Evolutionary conservation across 176 grass and related monocot species (phyloP).

Genomic region (Carex myosuroides): DNA sequence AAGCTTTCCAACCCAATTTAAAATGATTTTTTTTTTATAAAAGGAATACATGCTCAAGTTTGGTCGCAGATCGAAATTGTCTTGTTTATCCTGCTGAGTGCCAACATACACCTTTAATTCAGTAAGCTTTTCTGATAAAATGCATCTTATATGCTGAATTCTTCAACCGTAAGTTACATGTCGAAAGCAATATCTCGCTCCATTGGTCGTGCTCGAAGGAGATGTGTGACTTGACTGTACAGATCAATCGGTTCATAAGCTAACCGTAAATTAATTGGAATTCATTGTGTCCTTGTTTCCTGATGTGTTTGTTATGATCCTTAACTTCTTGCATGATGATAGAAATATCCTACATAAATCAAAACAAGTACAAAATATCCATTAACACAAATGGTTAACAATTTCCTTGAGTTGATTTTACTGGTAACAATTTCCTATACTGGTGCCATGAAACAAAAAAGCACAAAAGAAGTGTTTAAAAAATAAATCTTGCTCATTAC

Average conservation of each 20-base stretch:
- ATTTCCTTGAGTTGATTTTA: background rate
- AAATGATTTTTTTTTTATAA: background rate
- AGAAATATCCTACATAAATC: constrained; percentile 23
- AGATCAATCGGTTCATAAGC: background rate
- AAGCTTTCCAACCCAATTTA: background rate
- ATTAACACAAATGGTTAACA: background rate
- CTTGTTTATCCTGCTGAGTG: background rate
- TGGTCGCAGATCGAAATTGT: background rate
- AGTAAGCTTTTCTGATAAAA: background rate
- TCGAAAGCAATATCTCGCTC: background rate
- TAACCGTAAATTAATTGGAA: background rate
- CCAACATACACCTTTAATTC: background rate
- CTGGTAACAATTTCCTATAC: background rate
- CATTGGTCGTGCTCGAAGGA: background rate
- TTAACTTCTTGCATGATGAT: constrained; percentile 28
- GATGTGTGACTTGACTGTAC: background rate
- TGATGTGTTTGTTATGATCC: constrained; percentile 23
- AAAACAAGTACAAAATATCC: background rate
- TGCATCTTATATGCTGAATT: background rate
- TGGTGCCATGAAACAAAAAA: background rate
- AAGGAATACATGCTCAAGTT: background rate
- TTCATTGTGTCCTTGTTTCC: constrained; percentile 1
- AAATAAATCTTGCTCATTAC: background rate
- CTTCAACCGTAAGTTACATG: background rate
- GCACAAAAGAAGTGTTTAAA: background rate